Percentiles rank a stretch among this genome's conserved stretches.
These are phyloP conservation scores for Aegilops tauschii DNA, from an alignment of 176 grass and related monocot species.

Conservation along the genomic window DNA sequence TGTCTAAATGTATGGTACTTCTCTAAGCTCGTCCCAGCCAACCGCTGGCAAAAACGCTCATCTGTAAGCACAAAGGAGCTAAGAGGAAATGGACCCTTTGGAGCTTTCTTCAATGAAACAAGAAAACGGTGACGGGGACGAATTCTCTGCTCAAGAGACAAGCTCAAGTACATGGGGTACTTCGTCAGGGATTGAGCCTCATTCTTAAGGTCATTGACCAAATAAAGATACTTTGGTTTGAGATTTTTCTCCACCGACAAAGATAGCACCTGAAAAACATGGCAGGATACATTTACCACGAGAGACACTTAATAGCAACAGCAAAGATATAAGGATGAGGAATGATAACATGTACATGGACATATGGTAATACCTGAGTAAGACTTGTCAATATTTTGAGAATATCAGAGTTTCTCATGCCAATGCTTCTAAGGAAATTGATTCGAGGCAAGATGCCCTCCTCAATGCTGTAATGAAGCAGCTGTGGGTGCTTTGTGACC, in stretches of 20 bases:
- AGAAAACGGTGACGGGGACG: constrained; percentile 84
- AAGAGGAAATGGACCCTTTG: constrained; percentile 94
- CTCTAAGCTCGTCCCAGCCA: constrained; percentile 90
- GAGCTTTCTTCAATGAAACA: constrained; percentile 88
- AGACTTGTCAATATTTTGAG: constrained; percentile 93
- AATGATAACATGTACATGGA: constrained; percentile 13
- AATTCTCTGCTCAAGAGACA: constrained; percentile 94
- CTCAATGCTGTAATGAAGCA: constrained; percentile 97
- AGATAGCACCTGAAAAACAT: constrained; percentile 77
- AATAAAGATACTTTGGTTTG: constrained; percentile 83
- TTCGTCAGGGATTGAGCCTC: constrained; percentile 78
- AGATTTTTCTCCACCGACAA: constrained; percentile 85
- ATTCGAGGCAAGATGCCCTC: constrained; percentile 94
- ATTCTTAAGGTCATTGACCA: constrained; percentile 78
- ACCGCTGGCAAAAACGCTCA: constrained; percentile 85
- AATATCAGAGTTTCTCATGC: constrained; percentile 75
- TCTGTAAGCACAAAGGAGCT: constrained; percentile 84
- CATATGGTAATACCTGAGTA: constrained; percentile 65
- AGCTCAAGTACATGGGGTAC: constrained; percentile 94
- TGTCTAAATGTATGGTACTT: constrained; percentile 84
- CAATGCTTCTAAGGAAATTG: constrained; percentile 89
- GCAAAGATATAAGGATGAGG: constrained; percentile 16
- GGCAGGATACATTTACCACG: constrained; percentile 6
- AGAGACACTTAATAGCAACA: neutral
- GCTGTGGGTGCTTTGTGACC: constrained; percentile 92